phyloP scores from a whole-genome alignment of 2,329 filamentous ascomycete genomes.

The Ophiostoma ips region DNA sequence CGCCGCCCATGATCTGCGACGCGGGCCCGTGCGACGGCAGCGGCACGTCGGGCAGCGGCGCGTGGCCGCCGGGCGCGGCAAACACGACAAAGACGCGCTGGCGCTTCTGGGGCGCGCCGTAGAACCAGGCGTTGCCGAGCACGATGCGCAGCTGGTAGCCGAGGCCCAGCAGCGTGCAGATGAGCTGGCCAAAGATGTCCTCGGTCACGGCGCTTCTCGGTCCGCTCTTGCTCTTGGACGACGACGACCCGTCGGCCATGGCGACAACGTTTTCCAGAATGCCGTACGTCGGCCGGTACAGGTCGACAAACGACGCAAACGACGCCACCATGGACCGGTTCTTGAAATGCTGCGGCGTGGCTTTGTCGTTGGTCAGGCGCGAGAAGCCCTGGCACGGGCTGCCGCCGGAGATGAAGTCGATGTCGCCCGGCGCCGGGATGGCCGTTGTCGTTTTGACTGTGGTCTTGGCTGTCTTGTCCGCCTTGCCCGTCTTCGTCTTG shows the following conservation, averaged over 20 bases:
- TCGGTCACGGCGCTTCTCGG: conserved; percentile 29
- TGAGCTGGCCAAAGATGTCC: conserved; percentile 59
- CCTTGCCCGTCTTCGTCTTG: conserved; percentile 22
- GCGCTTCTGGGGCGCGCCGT: conserved; percentile 51
- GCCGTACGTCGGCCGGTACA: conserved; percentile 62
- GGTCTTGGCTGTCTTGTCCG: conserved; percentile 21
- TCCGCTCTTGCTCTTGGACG: conserved; percentile 15
- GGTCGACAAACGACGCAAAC: conserved; percentile 59
- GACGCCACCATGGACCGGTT: conserved; percentile 69
- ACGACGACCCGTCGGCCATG: conserved; percentile 33
- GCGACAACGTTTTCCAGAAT: conserved; percentile 62
- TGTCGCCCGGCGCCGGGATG: conserved; percentile 45
- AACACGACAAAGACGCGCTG: conserved; percentile 58
- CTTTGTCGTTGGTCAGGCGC: conserved; percentile 41
- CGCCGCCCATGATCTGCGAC: background rate
- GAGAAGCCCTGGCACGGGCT: conserved; percentile 72
- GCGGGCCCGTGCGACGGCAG: conserved; percentile 41
- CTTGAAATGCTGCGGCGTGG: conserved; percentile 40
- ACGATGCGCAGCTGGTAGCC: conserved; percentile 63
- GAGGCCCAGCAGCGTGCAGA: conserved; percentile 59
- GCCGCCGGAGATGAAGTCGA: conserved; percentile 58
- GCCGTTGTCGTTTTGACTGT: conserved; percentile 11
- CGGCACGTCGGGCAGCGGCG: conserved; percentile 41
- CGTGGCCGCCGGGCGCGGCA: conserved; percentile 53
- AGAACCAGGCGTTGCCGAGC: conserved; percentile 54